Conservation (phyloP, 83 land plant genomes). For the Thuja plicata region DNA sequence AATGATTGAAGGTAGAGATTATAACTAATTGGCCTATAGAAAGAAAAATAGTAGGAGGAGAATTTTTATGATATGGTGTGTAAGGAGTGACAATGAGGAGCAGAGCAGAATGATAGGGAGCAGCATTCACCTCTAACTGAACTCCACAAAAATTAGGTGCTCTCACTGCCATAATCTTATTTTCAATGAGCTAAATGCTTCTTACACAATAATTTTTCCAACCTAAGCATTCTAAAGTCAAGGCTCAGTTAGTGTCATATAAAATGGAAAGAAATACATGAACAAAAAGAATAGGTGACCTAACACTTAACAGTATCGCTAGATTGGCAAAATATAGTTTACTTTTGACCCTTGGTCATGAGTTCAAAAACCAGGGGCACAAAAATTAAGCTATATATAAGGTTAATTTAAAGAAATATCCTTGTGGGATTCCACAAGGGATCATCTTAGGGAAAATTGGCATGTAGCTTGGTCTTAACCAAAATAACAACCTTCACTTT, state of each 20-base stretch:
- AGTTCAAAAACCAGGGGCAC: background rate
- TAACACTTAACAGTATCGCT: background rate
- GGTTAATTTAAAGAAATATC: background rate
- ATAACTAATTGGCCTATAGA: background rate
- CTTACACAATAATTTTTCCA: background rate
- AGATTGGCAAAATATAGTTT: background rate
- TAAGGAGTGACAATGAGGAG: no score
- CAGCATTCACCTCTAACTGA: background rate
- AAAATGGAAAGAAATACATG: background rate
- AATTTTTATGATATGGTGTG: no score
- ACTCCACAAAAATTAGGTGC: background rate
- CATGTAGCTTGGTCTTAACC: background rate
- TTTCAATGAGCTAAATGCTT: background rate
- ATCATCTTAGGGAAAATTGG: background rate
- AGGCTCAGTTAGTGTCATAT: background rate
- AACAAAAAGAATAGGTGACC: background rate
- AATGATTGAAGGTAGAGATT: no score
- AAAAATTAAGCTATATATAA: background rate
- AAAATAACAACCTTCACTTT: background rate
- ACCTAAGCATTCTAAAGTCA: background rate
- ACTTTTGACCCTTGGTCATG: background rate
- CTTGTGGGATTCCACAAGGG: background rate
- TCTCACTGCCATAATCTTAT: background rate
- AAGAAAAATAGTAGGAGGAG: no score
- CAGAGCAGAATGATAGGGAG: no score